These are phyloP conservation scores for Cytospora piceicola DNA, from an alignment of 2,329 filamentous ascomycete species.

Conservation along the genomic window DNA sequence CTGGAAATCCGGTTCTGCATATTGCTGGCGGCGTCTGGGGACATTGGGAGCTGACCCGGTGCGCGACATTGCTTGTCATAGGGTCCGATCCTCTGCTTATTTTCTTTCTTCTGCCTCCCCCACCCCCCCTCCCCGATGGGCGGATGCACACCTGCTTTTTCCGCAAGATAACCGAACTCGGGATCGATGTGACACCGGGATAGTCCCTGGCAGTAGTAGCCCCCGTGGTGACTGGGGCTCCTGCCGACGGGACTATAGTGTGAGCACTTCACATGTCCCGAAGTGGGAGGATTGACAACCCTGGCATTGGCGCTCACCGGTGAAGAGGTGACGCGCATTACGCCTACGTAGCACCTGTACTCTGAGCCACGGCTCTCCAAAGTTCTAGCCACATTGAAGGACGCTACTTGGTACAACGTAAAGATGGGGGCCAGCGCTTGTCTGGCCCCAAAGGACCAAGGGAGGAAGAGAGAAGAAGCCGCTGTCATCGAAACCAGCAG, in stretches of 20 bases:
- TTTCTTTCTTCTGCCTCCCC: neutral
- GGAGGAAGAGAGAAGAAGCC: neutral
- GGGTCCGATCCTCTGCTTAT: neutral
- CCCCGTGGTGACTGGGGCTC: neutral
- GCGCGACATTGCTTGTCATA: neutral
- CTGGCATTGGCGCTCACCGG: neutral
- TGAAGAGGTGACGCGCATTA: neutral
- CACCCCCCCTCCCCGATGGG: neutral
- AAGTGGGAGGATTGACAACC: neutral
- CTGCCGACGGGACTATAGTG: neutral
- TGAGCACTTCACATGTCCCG: neutral
- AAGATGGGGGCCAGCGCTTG: neutral
- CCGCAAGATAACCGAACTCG: constrained; percentile 12
- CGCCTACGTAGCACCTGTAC: neutral
- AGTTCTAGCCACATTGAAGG: neutral
- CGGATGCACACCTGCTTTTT: neutral
- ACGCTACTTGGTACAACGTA: neutral
- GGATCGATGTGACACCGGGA: constrained; percentile 12
- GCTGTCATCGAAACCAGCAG: neutral
- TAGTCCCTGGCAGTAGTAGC: neutral
- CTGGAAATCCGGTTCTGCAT: neutral
- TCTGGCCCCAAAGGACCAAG: neutral
- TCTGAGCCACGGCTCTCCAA: neutral
- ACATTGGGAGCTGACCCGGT: neutral
- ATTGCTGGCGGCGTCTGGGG: neutral